Evolutionary conservation across 352 stramenopile species (phyloP).

Genomic region (Globisporangium nagaii): DNA sequence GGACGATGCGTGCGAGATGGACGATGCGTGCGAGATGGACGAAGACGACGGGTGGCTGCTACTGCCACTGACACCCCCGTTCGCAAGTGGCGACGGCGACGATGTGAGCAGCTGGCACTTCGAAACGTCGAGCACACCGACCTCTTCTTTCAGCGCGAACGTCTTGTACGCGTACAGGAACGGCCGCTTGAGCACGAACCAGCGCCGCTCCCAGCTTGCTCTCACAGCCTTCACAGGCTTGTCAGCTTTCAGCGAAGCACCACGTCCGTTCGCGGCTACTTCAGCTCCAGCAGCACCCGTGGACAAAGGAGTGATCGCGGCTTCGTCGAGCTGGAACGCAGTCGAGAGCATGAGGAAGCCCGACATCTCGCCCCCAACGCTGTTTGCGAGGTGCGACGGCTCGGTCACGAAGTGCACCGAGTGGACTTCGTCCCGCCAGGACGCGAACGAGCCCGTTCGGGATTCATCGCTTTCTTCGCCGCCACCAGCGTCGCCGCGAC

Average conservation of each 20-base stretch:
- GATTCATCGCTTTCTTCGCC: neutral
- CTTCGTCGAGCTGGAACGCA: conserved; percentile 38
- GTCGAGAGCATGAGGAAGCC: conserved; percentile 73
- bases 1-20: neutral
- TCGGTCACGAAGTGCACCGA: conserved; percentile 47
- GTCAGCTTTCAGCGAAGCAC: neutral
- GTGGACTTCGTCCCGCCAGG: conserved; percentile 3
- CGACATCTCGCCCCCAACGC: conserved; percentile 45
- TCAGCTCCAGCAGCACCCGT: conserved; percentile 6
- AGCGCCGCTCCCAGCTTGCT: conserved; percentile 55
- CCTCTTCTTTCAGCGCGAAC: conserved; percentile 58
- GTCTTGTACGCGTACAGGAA: conserved; percentile 76
- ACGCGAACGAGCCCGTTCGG: neutral
- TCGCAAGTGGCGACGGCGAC: neutral
- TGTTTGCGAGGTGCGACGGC: conserved; percentile 33
- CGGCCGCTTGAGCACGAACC: conserved; percentile 75
- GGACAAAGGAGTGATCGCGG: conserved; percentile 19
- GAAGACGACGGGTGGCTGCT: neutral
- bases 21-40: neutral
- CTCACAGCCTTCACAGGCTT: conserved; percentile 2
- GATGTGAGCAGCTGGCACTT: conserved; percentile 51
- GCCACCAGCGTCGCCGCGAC: conserved; percentile 1
- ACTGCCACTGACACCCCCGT: neutral
- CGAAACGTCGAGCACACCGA: conserved; percentile 69
- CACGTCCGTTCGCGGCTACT: neutral